Evolutionary conservation across 2,329 filamentous ascomycete genomes (phyloP).

Genomic region (Stemphylium lycopersici): DNA sequence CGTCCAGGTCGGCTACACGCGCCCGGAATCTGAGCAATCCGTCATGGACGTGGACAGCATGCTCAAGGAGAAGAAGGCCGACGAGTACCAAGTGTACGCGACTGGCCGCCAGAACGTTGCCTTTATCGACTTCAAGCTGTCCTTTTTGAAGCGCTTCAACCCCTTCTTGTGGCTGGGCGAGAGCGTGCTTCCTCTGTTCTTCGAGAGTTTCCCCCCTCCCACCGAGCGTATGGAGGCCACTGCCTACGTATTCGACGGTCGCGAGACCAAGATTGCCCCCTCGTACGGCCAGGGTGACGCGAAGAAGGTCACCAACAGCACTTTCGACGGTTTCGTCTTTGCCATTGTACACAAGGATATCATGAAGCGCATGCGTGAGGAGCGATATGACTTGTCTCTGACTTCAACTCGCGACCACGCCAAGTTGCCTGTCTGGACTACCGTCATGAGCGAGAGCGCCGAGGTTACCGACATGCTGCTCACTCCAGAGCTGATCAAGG

Average conservation of each 20-base stretch:
- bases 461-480: constrained; percentile 89
- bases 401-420: constrained; percentile 91
- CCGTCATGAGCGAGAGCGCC: constrained; percentile 95
- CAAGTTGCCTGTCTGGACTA: constrained; percentile 88
- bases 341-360: constrained; percentile 92
- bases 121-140: constrained; percentile 84
- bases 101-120: constrained; percentile 92
- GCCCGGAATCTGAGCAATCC: constrained; percentile 48
- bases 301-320: constrained; percentile 67
- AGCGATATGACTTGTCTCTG: constrained; percentile 92
- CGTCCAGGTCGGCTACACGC: constrained; percentile 77
- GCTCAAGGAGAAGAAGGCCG: constrained; percentile 84
- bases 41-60: constrained; percentile 60
- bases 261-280: constrained; percentile 78
- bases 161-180: constrained; percentile 73
- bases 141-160: constrained; percentile 85
- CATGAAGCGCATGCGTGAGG: constrained; percentile 89
- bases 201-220: constrained; percentile 75
- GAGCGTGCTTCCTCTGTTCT: constrained; percentile 72
- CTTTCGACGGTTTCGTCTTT: constrained; percentile 91
- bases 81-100: constrained; percentile 86
- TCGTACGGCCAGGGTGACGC: constrained; percentile 65
- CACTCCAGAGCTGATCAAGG: constrained; percentile 84
- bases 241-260: constrained; percentile 89
- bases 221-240: constrained; percentile 76